Conservation (phyloP, 139 green algal genomes). For the Coelastrella sp. region DNA sequence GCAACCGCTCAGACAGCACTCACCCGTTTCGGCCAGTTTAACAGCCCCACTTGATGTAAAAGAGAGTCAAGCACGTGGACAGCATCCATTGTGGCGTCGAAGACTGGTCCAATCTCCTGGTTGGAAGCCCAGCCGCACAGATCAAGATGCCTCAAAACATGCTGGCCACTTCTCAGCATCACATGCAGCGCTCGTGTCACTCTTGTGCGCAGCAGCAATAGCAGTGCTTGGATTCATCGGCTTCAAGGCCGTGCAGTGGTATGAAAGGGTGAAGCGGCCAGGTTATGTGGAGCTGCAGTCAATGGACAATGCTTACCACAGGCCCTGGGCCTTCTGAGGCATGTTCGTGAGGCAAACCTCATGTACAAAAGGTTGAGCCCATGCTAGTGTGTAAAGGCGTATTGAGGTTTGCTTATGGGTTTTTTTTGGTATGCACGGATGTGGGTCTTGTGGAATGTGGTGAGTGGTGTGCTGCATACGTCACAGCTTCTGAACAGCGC, state of each 20-base stretch:
- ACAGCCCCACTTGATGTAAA: background rate
- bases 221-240: background rate
- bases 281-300: conserved; percentile 41
- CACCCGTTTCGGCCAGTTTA: background rate
- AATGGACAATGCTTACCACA: conserved; percentile 26
- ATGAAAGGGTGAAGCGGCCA: conserved; percentile 1
- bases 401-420: no score
- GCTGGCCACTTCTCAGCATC: conserved; percentile 3
- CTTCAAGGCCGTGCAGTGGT: conserved; percentile 28
- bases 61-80: no score
- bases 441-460: no score
- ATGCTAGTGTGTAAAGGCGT: no score
- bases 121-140: conserved; percentile 16
- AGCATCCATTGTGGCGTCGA: background rate
- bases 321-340: background rate
- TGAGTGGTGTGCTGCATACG: no score
- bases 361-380: no score
- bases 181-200: background rate
- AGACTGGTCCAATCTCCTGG: background rate
- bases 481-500: no score
- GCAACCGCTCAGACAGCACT: background rate
- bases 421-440: no score
- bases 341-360: background rate
- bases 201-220: background rate
- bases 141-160: background rate